A percentile compares a stretch with the other conserved stretches of the same genome.
These are phyloP conservation scores for Spongiforma sp. DNA, from an alignment of 1,284 basidiomycete species.

Conservation along the genomic window DNA sequence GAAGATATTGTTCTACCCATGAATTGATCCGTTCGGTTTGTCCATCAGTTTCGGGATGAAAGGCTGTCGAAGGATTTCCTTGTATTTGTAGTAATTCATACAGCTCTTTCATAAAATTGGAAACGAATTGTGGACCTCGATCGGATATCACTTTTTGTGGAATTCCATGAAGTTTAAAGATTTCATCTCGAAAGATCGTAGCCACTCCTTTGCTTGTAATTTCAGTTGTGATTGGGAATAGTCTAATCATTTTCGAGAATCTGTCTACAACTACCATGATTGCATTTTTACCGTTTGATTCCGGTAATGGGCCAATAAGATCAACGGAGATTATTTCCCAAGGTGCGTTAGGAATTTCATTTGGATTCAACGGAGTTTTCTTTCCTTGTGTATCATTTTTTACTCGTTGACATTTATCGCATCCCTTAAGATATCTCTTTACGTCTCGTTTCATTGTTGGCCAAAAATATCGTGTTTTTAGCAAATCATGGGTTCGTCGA, in stretches of 20 bases:
- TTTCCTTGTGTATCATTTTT: no score
- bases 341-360: neutral
- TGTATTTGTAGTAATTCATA: neutral
- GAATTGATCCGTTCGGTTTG: neutral
- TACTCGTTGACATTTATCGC: neutral
- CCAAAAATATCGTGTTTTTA: neutral
- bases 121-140: neutral
- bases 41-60: neutral
- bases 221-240: no score
- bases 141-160: neutral
- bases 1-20: no score
- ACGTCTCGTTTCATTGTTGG: neutral
- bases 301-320: neutral
- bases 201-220: neutral
- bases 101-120: neutral
- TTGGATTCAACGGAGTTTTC: neutral
- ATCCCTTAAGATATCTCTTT: neutral
- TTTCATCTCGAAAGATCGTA: neutral
- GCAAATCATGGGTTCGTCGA: neutral
- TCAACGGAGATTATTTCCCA: neutral
- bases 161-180: no score
- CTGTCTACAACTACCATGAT: neutral
- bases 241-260: neutral
- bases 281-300: neutral
- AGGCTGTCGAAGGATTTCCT: neutral